A percentile compares a stretch with the other conserved stretches of the same genome.
Evolutionary conservation across 768 basidiomycete species (phyloP).

Genomic region (Gymnopilus junonius): DNA sequence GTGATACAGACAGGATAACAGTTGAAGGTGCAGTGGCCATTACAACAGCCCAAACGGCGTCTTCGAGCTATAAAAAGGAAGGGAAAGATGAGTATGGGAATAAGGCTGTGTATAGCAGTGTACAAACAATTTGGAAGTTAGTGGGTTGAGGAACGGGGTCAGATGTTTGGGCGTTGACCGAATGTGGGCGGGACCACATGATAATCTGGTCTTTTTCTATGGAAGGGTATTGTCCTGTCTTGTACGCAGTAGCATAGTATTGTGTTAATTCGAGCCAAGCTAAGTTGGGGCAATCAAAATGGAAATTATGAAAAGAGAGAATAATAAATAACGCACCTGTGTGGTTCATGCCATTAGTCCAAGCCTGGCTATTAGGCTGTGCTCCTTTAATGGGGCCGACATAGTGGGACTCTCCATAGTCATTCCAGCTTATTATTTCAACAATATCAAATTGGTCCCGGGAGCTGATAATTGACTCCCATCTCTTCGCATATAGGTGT

Average conservation of each 20-base stretch:
- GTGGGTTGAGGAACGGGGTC: slow-evolving; percentile 60
- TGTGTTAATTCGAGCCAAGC: slow-evolving; percentile 68
- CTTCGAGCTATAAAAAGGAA: slow-evolving; percentile 47
- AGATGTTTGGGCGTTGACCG: slow-evolving; percentile 53
- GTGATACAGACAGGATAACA: slow-evolving; percentile 58
- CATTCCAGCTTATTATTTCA: slow-evolving; percentile 72
- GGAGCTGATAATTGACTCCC: slow-evolving; percentile 65
- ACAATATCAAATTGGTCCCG: slow-evolving; percentile 63
- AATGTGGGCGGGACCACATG: slow-evolving; percentile 75
- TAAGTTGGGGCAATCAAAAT: slow-evolving; percentile 24
- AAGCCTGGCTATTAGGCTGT: slow-evolving; percentile 72
- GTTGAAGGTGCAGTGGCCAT: slow-evolving; percentile 58
- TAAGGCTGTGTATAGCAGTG: slow-evolving; percentile 21
- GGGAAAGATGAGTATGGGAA: neutral
- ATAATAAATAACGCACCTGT: slow-evolving; percentile 36
- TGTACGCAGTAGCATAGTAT: slow-evolving; percentile 74
- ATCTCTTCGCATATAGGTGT: slow-evolving; percentile 67
- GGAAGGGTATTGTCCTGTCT: slow-evolving; percentile 64
- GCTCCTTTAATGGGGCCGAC: slow-evolving; percentile 77
- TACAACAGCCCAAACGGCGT: slow-evolving; percentile 73
- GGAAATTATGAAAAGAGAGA: neutral
- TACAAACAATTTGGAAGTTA: slow-evolving; percentile 60
- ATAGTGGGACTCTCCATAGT: slow-evolving; percentile 81
- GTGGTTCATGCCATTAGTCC: slow-evolving; percentile 72
- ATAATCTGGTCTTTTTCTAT: slow-evolving; percentile 64